A percentile compares a stretch with the other conserved stretches of the same genome.
Conservation (phyloP, 1,284 basidiomycete genomes). For the Boletus sp. region DNA sequence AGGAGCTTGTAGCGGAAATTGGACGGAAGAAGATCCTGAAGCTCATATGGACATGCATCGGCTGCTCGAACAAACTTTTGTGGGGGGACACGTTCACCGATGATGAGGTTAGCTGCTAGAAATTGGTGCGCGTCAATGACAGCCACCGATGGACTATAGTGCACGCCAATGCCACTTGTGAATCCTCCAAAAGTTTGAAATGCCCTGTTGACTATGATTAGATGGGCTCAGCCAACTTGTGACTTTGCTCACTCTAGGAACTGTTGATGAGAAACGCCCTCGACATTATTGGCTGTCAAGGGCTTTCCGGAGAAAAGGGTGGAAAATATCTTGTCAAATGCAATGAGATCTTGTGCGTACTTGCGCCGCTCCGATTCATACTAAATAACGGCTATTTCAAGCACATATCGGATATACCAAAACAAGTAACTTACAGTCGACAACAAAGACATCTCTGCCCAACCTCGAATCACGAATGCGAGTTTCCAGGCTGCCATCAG, state of each 20-base stretch:
- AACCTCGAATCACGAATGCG: slow-evolving; percentile 50
- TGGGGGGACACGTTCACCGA: slow-evolving; percentile 64
- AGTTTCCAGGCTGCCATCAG: slow-evolving; percentile 50
- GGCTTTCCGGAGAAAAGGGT: slow-evolving; percentile 48
- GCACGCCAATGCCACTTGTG: slow-evolving; percentile 46
- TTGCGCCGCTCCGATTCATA: slow-evolving; percentile 45
- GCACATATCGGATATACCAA: background rate
- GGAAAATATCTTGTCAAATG: slow-evolving; percentile 48
- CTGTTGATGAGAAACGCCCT: slow-evolving; percentile 42
- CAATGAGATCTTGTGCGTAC: slow-evolving; percentile 49
- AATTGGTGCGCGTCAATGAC: slow-evolving; percentile 42
- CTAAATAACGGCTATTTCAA: slow-evolving; percentile 12
- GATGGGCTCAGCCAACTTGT: slow-evolving; percentile 42
- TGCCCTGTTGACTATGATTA: slow-evolving; percentile 38
- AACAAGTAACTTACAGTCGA: slow-evolving; percentile 41
- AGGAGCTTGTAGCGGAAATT: slow-evolving; percentile 73
- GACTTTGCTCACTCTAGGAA: slow-evolving; percentile 37
- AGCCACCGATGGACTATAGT: slow-evolving; percentile 52
- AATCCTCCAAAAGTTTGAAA: slow-evolving; percentile 58
- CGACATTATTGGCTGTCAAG: slow-evolving; percentile 23
- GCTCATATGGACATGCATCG: slow-evolving; percentile 56
- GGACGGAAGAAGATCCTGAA: slow-evolving; percentile 67
- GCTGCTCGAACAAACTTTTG: slow-evolving; percentile 59
- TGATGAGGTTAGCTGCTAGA: slow-evolving; percentile 43
- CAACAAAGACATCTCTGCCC: slow-evolving; percentile 51